These are phyloP conservation scores for Plectosphaerella sp. DNA, from an alignment of 2,329 filamentous ascomycete species.

Conservation along the genomic window DNA sequence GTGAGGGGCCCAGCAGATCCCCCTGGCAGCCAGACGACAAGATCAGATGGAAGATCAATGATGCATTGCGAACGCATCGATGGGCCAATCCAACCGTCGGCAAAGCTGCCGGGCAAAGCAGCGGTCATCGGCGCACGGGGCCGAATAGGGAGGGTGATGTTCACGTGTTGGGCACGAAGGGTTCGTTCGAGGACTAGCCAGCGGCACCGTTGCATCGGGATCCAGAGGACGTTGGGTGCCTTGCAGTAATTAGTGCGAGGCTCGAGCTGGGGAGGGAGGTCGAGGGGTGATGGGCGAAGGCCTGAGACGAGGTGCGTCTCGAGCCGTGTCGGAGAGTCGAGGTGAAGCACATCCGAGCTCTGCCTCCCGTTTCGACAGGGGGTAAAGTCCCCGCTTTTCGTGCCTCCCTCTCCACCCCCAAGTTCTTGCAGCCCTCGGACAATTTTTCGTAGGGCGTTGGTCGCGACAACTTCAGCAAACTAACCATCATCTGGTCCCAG, in stretches of 20 bases:
- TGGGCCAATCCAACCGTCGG: neutral
- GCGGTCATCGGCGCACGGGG: neutral
- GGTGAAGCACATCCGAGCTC: constrained; percentile 20
- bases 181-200: neutral
- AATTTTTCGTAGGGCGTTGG: too few species aligned
- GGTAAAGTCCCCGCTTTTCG: constrained; percentile 15
- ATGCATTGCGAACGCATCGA: neutral
- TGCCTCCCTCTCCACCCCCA: too few species aligned
- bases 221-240: neutral
- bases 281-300: neutral
- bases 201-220: neutral
- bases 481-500: too few species aligned
- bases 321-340: constrained; percentile 22
- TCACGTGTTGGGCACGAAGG: too few species aligned
- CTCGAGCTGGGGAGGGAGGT: neutral
- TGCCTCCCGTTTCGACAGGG: constrained; percentile 13
- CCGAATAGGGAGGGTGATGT: too few species aligned
- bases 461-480: too few species aligned
- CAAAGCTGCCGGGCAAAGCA: neutral
- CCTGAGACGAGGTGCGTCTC: constrained; percentile 25
- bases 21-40: too few species aligned
- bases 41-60: too few species aligned
- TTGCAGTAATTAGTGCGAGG: too few species aligned
- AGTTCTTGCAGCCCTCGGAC: too few species aligned
- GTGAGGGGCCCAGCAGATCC: too few species aligned